These are phyloP conservation scores for Wickerhamiella parazyma DNA, from an alignment of 805 yeast genomes.

Conservation along the genomic window DNA sequence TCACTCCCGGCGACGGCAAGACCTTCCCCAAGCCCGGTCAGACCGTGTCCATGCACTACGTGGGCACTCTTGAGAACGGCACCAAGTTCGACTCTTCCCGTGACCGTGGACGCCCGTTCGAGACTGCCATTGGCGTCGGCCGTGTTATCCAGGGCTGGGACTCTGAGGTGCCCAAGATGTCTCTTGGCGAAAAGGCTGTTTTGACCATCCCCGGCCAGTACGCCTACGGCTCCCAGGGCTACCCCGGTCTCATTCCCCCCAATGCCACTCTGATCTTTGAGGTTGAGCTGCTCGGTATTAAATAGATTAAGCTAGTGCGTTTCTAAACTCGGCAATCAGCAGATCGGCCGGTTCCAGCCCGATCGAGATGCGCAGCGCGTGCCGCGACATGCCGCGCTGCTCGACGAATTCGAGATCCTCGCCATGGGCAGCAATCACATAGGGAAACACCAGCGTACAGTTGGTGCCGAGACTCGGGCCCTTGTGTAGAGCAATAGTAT, in stretches of 20 bases:
- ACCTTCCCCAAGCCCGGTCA: constrained; percentile 82
- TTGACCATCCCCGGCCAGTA: constrained; percentile 84
- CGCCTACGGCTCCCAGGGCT: constrained; percentile 90
- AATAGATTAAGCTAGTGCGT: constrained; percentile 29
- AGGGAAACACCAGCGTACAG: constrained; percentile 72
- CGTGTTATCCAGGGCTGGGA: constrained; percentile 97
- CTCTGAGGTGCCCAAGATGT: constrained; percentile 80
- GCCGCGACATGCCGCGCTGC: constrained; percentile 63
- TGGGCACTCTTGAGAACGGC: constrained; percentile 90
- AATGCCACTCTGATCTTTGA: constrained; percentile 69
- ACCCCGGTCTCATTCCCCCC: constrained; percentile 95
- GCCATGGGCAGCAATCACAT: constrained; percentile 67
- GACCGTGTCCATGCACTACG: constrained; percentile 84
- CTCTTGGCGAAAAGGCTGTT: constrained; percentile 85
- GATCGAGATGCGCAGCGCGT: constrained; percentile 60
- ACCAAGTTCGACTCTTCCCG: constrained; percentile 91
- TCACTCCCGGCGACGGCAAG: constrained; percentile 56
- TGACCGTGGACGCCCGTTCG: constrained; percentile 92
- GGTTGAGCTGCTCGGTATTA: constrained; percentile 26
- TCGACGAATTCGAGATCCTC: constrained; percentile 62
- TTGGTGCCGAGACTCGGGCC: constrained; percentile 84
- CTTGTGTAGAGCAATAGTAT: constrained; percentile 49
- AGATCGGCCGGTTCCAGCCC: constrained; percentile 61
- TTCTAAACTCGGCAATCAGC: constrained; percentile 33
- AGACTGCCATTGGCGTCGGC: constrained; percentile 87